A percentile compares a stretch with the other conserved stretches of the same genome.
These are phyloP conservation scores for Inosperma sp. DNA, from an alignment of 768 basidiomycete genomes.

Conservation along the genomic window DNA sequence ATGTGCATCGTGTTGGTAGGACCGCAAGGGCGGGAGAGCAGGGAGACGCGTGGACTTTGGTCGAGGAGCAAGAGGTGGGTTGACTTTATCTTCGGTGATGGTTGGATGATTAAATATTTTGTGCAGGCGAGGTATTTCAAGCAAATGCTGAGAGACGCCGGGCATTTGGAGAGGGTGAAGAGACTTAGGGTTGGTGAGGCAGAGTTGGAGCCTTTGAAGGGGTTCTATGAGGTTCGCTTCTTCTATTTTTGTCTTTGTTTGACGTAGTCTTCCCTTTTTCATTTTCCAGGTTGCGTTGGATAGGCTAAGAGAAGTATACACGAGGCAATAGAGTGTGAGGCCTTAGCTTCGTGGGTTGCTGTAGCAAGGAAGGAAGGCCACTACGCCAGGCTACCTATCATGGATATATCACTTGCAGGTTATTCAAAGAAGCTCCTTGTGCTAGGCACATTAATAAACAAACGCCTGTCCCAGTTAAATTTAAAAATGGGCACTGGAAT, in stretches of 20 bases:
- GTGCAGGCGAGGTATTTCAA: constrained; percentile 84
- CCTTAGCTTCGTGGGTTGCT: too few species aligned
- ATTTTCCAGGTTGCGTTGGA: constrained; percentile 33
- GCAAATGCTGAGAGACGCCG: constrained; percentile 65
- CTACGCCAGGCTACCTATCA: too few species aligned
- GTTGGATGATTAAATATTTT: neutral
- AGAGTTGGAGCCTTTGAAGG: constrained; percentile 50
- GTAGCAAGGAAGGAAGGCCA: too few species aligned
- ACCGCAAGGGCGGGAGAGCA: constrained; percentile 88
- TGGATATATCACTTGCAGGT: too few species aligned
- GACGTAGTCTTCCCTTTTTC: neutral
- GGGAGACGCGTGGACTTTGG: constrained; percentile 91
- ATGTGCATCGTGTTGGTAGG: constrained; percentile 94
- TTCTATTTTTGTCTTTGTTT: neutral
- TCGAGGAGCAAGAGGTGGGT: constrained; percentile 87
- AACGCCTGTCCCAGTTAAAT: too few species aligned
- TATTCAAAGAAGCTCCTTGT: too few species aligned
- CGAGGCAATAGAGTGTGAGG: too few species aligned
- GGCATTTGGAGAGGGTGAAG: constrained; percentile 66
- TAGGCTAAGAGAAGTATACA: constrained; percentile 38
- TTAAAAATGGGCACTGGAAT: too few species aligned
- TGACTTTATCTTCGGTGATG: neutral
- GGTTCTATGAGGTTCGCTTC: constrained; percentile 64
- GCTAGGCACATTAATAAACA: too few species aligned
- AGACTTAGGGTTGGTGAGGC: constrained; percentile 59